Evolutionary conservation across 1,284 basidiomycete species (phyloP).

Genomic region (Leccinum discolor): DNA sequence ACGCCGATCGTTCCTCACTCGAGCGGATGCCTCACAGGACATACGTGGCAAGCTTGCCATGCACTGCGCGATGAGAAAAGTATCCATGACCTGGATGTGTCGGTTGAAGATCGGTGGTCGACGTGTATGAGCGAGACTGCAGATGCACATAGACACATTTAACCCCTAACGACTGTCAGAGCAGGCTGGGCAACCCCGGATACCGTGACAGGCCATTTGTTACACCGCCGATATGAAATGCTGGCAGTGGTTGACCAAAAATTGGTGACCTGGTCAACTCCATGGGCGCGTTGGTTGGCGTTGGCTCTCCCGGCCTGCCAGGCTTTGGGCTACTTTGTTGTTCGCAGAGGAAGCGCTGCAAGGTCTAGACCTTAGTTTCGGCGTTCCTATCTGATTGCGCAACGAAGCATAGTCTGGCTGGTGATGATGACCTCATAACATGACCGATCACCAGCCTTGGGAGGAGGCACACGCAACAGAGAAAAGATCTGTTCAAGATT

Average conservation of each 20-base stretch:
- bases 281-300: not conserved
- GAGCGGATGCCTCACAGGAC: not conserved
- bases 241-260: not conserved
- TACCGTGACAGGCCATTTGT: not conserved
- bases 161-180: not conserved
- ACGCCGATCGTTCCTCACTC: too few relatives aligned
- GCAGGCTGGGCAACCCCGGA: not conserved
- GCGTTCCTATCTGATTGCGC: not conserved
- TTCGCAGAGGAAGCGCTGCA: too few relatives aligned
- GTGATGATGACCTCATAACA: not conserved
- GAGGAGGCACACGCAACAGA: not conserved
- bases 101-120: not conserved
- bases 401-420: not conserved
- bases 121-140: not conserved
- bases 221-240: not conserved
- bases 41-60: slow-evolving; percentile 12
- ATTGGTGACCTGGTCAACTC: not conserved
- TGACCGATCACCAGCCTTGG: not conserved
- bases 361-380: too few relatives aligned
- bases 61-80: slow-evolving; percentile 12
- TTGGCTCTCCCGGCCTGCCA: not conserved
- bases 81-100: not conserved
- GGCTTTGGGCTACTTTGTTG: not conserved
- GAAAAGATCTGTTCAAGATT: too few relatives aligned
- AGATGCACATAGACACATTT: not conserved